Conservation (phyloP, 306 rosid species). For the Senna tora region DNA sequence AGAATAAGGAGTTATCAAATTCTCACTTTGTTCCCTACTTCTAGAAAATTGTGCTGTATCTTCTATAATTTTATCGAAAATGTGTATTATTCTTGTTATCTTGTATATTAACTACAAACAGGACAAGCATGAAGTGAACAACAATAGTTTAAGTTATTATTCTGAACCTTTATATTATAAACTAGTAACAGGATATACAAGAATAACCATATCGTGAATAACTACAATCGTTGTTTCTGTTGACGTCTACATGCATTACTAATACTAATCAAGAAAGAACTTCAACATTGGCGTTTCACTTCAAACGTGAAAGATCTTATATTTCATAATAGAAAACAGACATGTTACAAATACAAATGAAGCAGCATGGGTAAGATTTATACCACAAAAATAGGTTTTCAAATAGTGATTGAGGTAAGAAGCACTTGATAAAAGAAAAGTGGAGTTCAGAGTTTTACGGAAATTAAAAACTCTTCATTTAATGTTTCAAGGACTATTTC, state of each 20-base stretch:
- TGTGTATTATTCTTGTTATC: too few species aligned
- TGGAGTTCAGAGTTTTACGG: not conserved
- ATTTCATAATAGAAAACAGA: slow-evolving; percentile 6
- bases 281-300: not conserved
- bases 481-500: too few species aligned
- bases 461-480: not conserved
- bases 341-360: slow-evolving; percentile 9
- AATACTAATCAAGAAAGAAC: not conserved
- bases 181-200: not conserved
- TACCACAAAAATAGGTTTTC: not conserved
- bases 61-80: too few species aligned
- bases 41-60: too few species aligned
- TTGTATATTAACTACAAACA: too few species aligned
- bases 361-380: not conserved
- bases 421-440: not conserved
- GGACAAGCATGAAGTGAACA: too few species aligned
- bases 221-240: not conserved
- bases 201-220: slow-evolving; percentile 14
- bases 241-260: not conserved
- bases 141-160: too few species aligned
- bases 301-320: not conserved
- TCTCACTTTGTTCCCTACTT: too few species aligned
- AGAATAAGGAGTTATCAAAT: not conserved
- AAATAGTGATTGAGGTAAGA: not conserved
- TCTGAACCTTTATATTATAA: not conserved